Conservation (phyloP, 495 filamentous ascomycete species). For the Hypoxylon fragiforme region DNA sequence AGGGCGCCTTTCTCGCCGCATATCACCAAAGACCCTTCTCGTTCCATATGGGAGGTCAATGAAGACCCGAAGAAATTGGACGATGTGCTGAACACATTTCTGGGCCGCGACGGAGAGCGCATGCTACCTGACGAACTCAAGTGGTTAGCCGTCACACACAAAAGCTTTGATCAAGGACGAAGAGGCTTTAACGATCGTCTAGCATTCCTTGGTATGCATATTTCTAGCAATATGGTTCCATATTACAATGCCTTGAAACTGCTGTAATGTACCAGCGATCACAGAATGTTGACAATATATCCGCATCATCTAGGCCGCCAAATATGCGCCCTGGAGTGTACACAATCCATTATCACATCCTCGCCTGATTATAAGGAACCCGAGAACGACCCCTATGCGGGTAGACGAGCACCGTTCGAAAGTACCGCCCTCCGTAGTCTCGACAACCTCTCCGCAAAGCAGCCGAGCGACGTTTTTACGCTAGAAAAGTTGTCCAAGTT, state of each 20-base stretch:
- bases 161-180: constrained; percentile 95
- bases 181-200: constrained; percentile 93
- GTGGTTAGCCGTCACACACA: constrained; percentile 97
- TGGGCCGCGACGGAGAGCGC: constrained; percentile 69
- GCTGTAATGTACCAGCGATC: too few relatives aligned
- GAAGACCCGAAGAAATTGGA: constrained; percentile 72
- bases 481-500: constrained; percentile 65
- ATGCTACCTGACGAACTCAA: constrained; percentile 87
- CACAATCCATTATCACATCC: constrained; percentile 65
- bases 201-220: constrained; percentile 76
- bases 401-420: constrained; percentile 65
- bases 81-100: constrained; percentile 68
- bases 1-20: constrained; percentile 68
- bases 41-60: constrained; percentile 68
- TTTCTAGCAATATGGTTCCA: too few relatives aligned
- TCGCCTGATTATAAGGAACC: constrained; percentile 34
- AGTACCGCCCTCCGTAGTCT: constrained; percentile 75
- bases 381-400: constrained; percentile 41
- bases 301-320: constrained; percentile 74
- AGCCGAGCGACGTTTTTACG: constrained; percentile 58
- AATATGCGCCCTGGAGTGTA: constrained; percentile 78
- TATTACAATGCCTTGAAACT: too few relatives aligned
- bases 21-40: constrained; percentile 50
- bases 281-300: too few relatives aligned
- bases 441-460: constrained; percentile 62